Base-by-base conservation (phyloP, 2,329 filamentous ascomycete genomes). In the Monosporascus sp. region DNA sequence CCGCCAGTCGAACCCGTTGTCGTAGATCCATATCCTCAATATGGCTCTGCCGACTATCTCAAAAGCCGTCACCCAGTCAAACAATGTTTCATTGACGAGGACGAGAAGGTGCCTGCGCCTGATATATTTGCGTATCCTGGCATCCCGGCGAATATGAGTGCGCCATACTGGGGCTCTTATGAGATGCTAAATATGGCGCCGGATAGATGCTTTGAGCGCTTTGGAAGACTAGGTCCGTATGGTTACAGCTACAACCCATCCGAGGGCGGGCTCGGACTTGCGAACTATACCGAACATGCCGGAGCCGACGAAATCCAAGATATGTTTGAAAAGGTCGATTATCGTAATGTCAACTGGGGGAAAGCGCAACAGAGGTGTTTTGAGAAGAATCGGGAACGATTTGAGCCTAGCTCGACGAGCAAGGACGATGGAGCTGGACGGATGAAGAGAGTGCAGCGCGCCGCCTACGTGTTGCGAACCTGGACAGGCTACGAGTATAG, bases 181-280 rank as follows among this genome's bases (percentile, higher is more conserved):
- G 74, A 82, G 19, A 65, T 83, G 56, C 66, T 89, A 8, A 83
- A 80, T 0, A 69, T 88, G 48, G 72, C 79, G 20, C 74, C 85
- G 52, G 79, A 87, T 59, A 74, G 87, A n/a, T 89, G 86, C 67
- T 89, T 86, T 63, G 86, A 89, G 62, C 78, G 86, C 1, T 88
- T 85, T 63, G 86, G 86, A 16, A 77, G 86, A 48, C 71, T 88
- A 6, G 85, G 85, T 1, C 82, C 85, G 0, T 89, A 89, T 61
- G 86, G 86, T 0, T 73, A 85, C 55, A 86, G 86, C 31, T 89
- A 89, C 65, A 80, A 78, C 56, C 76, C 75, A 49, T 78, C 79
- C 53, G 78, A 77, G 61, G 86, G 86, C n/a, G 86, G 86, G 19
- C 68, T 79, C 3, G 78, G 76, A 16, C 79, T 88, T 53, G 77